A percentile compares a stretch with the other conserved stretches of the same genome.
Conservation (phyloP, 2,329 filamentous ascomycete genomes). For the Aspergillus sp. region DNA sequence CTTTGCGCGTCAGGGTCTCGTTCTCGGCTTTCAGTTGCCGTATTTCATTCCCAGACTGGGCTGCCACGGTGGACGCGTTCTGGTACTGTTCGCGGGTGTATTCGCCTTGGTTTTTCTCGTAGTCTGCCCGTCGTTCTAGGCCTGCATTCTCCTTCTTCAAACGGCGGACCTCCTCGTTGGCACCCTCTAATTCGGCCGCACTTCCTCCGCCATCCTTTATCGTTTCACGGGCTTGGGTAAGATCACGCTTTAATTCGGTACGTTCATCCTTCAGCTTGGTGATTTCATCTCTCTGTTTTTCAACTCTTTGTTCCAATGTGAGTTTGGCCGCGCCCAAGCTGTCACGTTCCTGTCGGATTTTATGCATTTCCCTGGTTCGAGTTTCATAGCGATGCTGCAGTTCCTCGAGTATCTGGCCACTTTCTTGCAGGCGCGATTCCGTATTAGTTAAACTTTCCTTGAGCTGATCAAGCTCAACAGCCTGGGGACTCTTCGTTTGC, state of each 20-base stretch:
- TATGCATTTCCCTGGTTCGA: slow-evolving; percentile 28
- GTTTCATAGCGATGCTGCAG: slow-evolving; percentile 39
- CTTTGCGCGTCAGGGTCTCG: slow-evolving; percentile 26
- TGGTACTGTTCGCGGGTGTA: slow-evolving; percentile 41
- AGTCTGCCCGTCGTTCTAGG: slow-evolving; percentile 31
- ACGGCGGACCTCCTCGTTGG: slow-evolving; percentile 30
- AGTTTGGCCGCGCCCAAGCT: slow-evolving; percentile 18
- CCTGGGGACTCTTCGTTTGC: slow-evolving; percentile 23
- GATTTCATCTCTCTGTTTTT: slow-evolving; percentile 30
- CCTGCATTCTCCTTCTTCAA: slow-evolving; percentile 26
- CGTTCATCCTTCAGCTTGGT: slow-evolving; percentile 33
- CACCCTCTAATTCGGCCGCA: slow-evolving; percentile 33
- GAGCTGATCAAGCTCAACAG: slow-evolving; percentile 22
- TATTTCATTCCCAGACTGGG: slow-evolving; percentile 31
- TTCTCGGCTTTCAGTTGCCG: slow-evolving; percentile 30
- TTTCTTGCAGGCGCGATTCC: slow-evolving; percentile 21
- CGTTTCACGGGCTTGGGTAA: slow-evolving; percentile 30
- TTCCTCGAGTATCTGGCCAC: slow-evolving; percentile 22
- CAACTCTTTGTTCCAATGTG: slow-evolving; percentile 21
- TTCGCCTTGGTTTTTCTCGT: slow-evolving; percentile 35
- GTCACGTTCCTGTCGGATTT: slow-evolving; percentile 29
- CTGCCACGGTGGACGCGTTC: slow-evolving; percentile 35
- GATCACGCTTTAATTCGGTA: slow-evolving; percentile 25
- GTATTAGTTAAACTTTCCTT: slow-evolving; percentile 17
- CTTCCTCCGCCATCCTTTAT: slow-evolving; percentile 32